These are phyloP conservation scores for Speleostelium caveatum DNA, from an alignment of 78 protist genomes.

Conservation along the genomic window DNA sequence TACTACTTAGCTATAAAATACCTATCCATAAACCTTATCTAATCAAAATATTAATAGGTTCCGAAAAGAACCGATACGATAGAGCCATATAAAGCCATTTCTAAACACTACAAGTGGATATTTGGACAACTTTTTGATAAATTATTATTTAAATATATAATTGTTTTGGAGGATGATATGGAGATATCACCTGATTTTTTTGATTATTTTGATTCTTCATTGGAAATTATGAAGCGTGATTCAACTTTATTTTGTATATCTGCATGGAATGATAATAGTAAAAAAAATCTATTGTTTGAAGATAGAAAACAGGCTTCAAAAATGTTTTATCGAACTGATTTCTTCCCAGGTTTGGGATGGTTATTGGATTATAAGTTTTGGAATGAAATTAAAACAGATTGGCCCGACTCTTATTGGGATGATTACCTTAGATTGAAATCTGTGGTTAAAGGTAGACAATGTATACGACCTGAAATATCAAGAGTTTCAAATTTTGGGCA, in stretches of 20 bases:
- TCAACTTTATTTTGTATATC: slow-evolving; percentile 83
- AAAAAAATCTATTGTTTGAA: background rate
- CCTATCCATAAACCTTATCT: too few species aligned
- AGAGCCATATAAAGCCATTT: slow-evolving; percentile 17
- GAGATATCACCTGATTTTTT: slow-evolving; percentile 91
- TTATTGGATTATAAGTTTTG: slow-evolving; percentile 84
- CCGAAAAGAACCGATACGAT: background rate
- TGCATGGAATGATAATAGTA: slow-evolving; percentile 95
- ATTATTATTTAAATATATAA: background rate
- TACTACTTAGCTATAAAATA: too few species aligned
- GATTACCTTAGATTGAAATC: slow-evolving; percentile 90
- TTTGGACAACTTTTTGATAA: slow-evolving; percentile 30
- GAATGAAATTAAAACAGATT: slow-evolving; percentile 79
- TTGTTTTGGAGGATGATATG: slow-evolving; percentile 86
- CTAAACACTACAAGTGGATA: slow-evolving; percentile 59
- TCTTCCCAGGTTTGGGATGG: slow-evolving; percentile 97
- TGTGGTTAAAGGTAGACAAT: slow-evolving; percentile 51
- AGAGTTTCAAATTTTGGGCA: slow-evolving; percentile 87
- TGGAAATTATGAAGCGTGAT: slow-evolving; percentile 78
- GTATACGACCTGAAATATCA: slow-evolving; percentile 91
- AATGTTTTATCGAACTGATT: slow-evolving; percentile 87
- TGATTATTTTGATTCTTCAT: slow-evolving; percentile 76
- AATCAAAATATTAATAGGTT: too few species aligned
- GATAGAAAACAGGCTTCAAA: background rate
- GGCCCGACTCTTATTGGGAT: slow-evolving; percentile 95